Conservation (phyloP, 768 basidiomycete species). For the Amanita fuliginea region DNA sequence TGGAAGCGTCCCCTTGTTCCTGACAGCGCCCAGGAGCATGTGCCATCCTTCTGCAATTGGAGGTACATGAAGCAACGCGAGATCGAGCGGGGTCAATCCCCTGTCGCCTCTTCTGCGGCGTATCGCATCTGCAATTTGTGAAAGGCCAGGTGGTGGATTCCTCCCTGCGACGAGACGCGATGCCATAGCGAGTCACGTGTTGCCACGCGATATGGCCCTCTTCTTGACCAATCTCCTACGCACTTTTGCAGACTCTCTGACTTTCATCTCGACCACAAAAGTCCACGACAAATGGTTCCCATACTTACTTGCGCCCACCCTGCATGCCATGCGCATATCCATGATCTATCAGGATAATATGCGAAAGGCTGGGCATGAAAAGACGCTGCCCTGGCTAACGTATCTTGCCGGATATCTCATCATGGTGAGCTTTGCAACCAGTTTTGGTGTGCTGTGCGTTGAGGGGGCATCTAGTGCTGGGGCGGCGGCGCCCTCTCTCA, state of each 20-base stretch:
- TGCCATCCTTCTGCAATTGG: constrained; percentile 41
- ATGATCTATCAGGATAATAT: constrained; percentile 31
- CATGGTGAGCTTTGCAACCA: constrained; percentile 21
- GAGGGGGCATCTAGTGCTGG: constrained; percentile 25
- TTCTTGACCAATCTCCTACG: background rate
- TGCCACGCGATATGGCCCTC: background rate
- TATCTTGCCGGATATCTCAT: constrained; percentile 35
- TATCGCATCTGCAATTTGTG: constrained; percentile 36
- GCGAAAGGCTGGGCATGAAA: constrained; percentile 14
- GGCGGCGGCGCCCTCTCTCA: constrained; percentile 35
- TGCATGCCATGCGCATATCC: constrained; percentile 35
- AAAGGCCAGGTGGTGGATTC: constrained; percentile 30
- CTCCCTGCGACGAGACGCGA: constrained; percentile 32
- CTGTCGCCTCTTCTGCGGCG: constrained; percentile 35
- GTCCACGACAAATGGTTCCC: constrained; percentile 31
- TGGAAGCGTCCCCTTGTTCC: constrained; percentile 34
- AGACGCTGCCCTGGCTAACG: constrained; percentile 28
- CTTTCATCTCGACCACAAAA: constrained; percentile 17
- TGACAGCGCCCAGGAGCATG: constrained; percentile 35
- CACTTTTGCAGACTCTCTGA: constrained; percentile 8
- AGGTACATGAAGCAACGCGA: constrained; percentile 36
- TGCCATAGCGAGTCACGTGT: too few species aligned
- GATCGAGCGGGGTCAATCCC: constrained; percentile 40
- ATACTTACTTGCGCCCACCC: constrained; percentile 25
- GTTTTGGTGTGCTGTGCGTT: background rate